phyloP scores from a whole-genome alignment of 345 rosid species.

The Salix koriyanagi region DNA sequence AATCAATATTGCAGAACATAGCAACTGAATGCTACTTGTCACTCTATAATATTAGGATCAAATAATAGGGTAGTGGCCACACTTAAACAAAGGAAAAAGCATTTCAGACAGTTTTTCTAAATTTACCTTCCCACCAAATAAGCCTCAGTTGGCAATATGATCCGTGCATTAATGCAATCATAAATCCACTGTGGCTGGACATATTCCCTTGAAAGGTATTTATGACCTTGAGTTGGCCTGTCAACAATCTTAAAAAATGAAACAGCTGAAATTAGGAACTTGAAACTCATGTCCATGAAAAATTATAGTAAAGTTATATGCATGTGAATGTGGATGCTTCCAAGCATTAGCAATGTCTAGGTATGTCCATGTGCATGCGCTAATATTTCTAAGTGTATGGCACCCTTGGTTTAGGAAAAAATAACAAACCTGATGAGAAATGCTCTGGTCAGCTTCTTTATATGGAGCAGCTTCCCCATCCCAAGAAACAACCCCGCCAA shows the following conservation, averaged over 20 bases:
- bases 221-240: conserved; percentile 80
- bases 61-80: background rate
- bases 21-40: background rate
- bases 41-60: background rate
- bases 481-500: conserved; percentile 95
- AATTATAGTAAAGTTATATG: background rate
- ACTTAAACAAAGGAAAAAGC: background rate
- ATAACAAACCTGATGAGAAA: conserved; percentile 77
- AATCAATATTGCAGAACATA: background rate
- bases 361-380: background rate
- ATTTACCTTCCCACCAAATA: conserved; percentile 11
- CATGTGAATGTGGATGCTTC: background rate
- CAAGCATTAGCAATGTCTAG: background rate
- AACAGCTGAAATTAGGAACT: background rate
- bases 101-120: background rate
- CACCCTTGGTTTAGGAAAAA: background rate
- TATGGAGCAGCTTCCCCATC: conserved; percentile 93
- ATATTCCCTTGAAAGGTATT: conserved; percentile 74
- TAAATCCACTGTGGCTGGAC: conserved; percentile 94
- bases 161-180: conserved; percentile 73
- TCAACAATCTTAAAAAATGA: conserved; percentile 68
- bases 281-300: background rate
- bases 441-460: conserved; percentile 67
- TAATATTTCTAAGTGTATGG: background rate
- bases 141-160: conserved; percentile 64